Base-by-base conservation (phyloP, 176 grass and related monocot species). In the Paspalum notatum region DNA sequence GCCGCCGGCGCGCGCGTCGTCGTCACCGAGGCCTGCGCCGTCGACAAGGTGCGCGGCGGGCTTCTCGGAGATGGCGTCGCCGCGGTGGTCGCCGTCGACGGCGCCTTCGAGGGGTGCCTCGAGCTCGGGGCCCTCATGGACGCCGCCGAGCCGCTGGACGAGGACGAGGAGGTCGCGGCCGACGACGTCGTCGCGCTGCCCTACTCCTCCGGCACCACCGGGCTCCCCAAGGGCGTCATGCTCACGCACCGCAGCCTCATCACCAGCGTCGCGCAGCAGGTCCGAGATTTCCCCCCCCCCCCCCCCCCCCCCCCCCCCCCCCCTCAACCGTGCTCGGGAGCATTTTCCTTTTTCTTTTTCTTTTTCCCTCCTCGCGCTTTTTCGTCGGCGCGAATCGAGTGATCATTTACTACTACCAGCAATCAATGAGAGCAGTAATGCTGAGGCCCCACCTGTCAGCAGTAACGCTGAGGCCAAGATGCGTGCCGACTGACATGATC, bases 231-330 rank as follows among this genome's bases (percentile, higher is more conserved):
- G 82, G 94, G 94, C 64, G 91, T 97, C 68, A 97, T 97, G 94
- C 91, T 97, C 65, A 97, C 89, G 6, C 94, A 97, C 80, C 91
- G 94, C 66, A 97, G 91, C 84, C 85, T 97, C 66, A 87, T 92
- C 85, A 97, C 94, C 61, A 97, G 94, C 81, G 91, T 97, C 43
- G 89, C 94, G 0, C 94, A 97, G 85, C 91, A 97, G 73, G 91
- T 97, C 38, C 82, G 86, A 27, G 4, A 6, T 7, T 12, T 5
- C 14, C 61, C 37, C 18, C 9, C 21, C 26, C 32, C 58, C 6
- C 5, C 9, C 24, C 25, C 9, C 12, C 26, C 25, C 1, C 45
- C 8, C 21, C 18, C 42, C 0, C 5, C n/a, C 5, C 6, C 58
- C 10, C n/a, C n/a, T n/a, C n/a, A n/a, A n/a, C n/a, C n/a, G n/a